These are phyloP conservation scores for Pythium rishiriense DNA, from an alignment of 352 stramenopile species.

Conservation along the genomic window DNA sequence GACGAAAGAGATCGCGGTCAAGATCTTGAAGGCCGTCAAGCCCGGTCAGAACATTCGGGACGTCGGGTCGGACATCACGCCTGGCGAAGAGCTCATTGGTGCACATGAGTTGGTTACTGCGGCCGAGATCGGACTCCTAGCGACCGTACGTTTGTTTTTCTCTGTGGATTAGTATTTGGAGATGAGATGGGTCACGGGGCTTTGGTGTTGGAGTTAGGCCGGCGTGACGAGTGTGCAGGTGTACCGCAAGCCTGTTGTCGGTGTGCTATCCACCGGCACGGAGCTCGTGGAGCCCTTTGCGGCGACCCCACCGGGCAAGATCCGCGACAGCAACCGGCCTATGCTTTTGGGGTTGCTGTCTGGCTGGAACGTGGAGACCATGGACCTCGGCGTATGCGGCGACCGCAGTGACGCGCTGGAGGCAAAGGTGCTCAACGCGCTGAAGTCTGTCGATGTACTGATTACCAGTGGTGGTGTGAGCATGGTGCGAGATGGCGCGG, in stretches of 20 bases:
- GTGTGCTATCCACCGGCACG: constrained; percentile 95
- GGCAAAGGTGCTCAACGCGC: constrained; percentile 39
- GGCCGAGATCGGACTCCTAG: constrained; percentile 91
- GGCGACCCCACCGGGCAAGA: constrained; percentile 62
- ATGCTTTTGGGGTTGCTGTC: constrained; percentile 83
- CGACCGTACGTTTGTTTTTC: constrained; percentile 60
- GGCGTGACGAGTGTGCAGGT: constrained; percentile 76
- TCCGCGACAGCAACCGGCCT: constrained; percentile 95
- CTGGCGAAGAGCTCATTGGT: constrained; percentile 74
- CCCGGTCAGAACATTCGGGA: constrained; percentile 76
- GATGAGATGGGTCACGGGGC: too few species aligned
- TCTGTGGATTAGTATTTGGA: too few species aligned
- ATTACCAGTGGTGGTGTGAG: constrained; percentile 96
- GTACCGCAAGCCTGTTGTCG: constrained; percentile 75
- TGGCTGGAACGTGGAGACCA: constrained; percentile 44
- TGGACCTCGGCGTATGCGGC: constrained; percentile 74
- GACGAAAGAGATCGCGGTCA: constrained; percentile 49
- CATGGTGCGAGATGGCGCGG: constrained; percentile 57
- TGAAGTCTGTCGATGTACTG: constrained; percentile 86
- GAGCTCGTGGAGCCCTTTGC: constrained; percentile 86
- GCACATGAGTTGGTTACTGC: constrained; percentile 75
- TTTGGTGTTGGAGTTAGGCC: constrained; percentile 35
- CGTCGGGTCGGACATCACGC: constrained; percentile 91
- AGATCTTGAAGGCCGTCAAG: constrained; percentile 63
- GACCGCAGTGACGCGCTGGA: constrained; percentile 66